These are phyloP conservation scores for Fraxinus ornus DNA, from an alignment of 305 asterid genomes.

Conservation along the genomic window DNA sequence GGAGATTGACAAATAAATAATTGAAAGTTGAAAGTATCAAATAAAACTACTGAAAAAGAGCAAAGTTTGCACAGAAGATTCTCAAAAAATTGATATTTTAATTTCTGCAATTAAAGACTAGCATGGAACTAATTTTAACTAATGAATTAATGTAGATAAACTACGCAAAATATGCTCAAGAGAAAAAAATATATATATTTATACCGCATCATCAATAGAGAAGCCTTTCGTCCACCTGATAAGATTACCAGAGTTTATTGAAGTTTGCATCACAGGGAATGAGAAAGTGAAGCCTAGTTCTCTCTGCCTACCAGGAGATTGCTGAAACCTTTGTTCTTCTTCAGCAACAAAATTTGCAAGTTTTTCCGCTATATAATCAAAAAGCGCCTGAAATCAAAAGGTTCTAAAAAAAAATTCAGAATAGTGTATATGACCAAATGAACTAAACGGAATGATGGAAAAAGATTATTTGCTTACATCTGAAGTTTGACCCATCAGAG, in stretches of 20 bases:
- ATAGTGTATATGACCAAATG: background rate
- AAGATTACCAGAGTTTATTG: constrained; percentile 76
- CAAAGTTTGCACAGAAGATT: background rate
- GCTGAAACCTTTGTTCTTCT: constrained; percentile 63
- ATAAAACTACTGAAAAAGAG: background rate
- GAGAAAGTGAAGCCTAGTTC: constrained; percentile 94
- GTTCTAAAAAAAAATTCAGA: constrained; percentile 2
- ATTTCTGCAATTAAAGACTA: background rate
- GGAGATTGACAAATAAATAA: background rate
- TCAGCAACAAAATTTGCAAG: constrained; percentile 71
- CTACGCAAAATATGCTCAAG: constrained; percentile 11
- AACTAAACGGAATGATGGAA: background rate
- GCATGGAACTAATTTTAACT: background rate
- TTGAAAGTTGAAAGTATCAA: background rate
- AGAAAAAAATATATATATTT: background rate
- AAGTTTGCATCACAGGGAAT: constrained; percentile 87
- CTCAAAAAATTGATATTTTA: background rate
- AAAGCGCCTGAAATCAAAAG: constrained; percentile 62
- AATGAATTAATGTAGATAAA: background rate
- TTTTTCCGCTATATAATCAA: constrained; percentile 74
- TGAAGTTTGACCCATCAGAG: constrained; percentile 71
- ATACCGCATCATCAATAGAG: constrained; percentile 75
- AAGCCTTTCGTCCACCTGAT: constrained; percentile 95
- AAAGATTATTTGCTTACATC: constrained; percentile 45
- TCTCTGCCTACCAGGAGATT: constrained; percentile 66